Percentiles rank a stretch among this genome's conserved stretches.
Evolutionary conservation across 139 green algal genomes (phyloP).

Genomic region (Haematococcus sp.): DNA sequence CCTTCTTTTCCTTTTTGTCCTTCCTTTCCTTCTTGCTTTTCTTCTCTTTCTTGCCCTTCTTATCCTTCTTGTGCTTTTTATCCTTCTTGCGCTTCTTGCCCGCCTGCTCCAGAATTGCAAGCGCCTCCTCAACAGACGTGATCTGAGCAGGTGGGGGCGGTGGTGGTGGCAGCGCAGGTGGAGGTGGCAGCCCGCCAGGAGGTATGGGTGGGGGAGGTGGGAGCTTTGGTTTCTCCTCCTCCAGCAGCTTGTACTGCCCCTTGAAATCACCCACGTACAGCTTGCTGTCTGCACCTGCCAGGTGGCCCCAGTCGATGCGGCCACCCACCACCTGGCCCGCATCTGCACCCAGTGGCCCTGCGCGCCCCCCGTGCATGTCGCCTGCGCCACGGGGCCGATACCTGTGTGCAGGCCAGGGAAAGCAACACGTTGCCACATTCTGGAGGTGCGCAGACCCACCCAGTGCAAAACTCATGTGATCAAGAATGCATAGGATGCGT

Average conservation of each 20-base stretch:
- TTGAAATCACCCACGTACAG: background rate
- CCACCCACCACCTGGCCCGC: background rate
- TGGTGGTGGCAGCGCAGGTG: too few species aligned
- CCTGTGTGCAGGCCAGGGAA: too few species aligned
- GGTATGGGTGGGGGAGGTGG: background rate
- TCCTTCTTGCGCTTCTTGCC: background rate
- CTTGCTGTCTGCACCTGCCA: background rate
- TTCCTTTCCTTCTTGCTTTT: background rate
- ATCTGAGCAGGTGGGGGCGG: background rate
- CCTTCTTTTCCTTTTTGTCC: constrained; percentile 1
- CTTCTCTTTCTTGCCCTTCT: background rate
- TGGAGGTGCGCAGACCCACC: too few species aligned
- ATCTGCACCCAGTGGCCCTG: background rate
- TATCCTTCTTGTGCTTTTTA: constrained; percentile 1
- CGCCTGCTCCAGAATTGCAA: constrained; percentile 1
- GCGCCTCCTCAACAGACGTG: constrained; percentile 6
- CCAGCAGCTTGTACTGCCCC: background rate
- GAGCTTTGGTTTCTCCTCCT: background rate
- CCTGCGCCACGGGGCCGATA: constrained; percentile 1
- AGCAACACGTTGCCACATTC: too few species aligned
- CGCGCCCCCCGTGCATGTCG: background rate
- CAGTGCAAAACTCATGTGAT: too few species aligned
- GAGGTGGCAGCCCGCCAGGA: background rate
- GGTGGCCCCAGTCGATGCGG: background rate
- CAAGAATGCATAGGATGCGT: too few species aligned